Evolutionary conservation across 768 basidiomycete genomes (phyloP), one percentile per base, ranked within the genome.

Genomic region (Mycena venus): DNA sequence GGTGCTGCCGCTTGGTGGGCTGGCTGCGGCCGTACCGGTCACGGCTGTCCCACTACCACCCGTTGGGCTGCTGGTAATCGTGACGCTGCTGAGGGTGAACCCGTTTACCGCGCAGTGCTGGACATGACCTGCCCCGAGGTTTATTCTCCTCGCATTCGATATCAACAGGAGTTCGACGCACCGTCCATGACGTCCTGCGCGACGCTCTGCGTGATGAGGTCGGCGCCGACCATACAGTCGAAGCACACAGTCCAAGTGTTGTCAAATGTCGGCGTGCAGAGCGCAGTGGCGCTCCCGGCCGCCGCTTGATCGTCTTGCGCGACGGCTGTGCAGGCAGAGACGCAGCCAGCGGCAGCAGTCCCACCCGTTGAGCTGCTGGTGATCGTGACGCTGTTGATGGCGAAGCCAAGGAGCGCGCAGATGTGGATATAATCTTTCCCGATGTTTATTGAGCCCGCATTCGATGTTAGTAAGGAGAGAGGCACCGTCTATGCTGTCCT

Each of bases 131-230:
- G 47, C 47, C 9, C 47, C 23, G 23, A 49, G 47, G 8, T 49
- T 49, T n/a, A 49, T 49, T 49, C 47, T 49, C 47, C 47, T 12
- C 23, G n/a, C 47, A 25, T 49, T 49, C 47, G 47, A 25, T 49
- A 49, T 49, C n/a, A 25, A 49, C 47, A 49, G 47, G 47, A 25
- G 23, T 21, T 49, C 47, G 47, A 61, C 60, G 38, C 38, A 42
- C 60, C 60, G n/a, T 61, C 60, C 36, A 61, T 40, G 23, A 27
- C 34, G n/a, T 40, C 40, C 23, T 61, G 60, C 60, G 60, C 60
- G 60, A 42, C 38, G 60, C 38, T 40, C 23, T 61, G 60, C 60
- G 38, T 40, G 14, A 61, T 23, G n/a, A 61, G 36, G 38, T 27
- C 38, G 21, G 38, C 60, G 36, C 23, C 38, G 34, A 61, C 60